Evolutionary conservation across 495 filamentous ascomycete species (phyloP), one percentile per base, ranked within the genome.

Genomic region (Geopyxis carbonaria): DNA sequence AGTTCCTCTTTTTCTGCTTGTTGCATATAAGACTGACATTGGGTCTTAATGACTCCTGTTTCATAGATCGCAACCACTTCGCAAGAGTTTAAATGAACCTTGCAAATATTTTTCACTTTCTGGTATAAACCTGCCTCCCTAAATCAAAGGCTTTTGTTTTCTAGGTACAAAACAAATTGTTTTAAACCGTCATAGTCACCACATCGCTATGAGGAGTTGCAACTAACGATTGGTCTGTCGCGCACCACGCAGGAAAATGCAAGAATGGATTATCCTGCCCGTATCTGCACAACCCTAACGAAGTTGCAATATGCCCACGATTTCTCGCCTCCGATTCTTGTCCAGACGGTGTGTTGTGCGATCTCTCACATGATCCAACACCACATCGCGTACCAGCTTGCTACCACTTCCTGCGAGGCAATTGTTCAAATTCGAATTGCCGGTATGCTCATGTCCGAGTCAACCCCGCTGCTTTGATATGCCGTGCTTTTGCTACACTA

Each of bases 31-130:
- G 7, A 13, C 7, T 28, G 7, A 7, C 25, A 7, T 28, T 13
- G 13, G 25, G 25, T 28, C 13, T 7, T 13, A 28, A 28, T n/a
- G n/a, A n/a, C n/a, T n/a, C n/a, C n/a, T n/a, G n/a, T n/a, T n/a
- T n/a, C n/a, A n/a, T n/a, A n/a, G 15, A 37, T 37, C 34, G 34
- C 9, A 37, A 22, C 31, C 16, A 42, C 2, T 2, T 25, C 35
- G 23, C 16, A 18, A 19, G 34, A 22, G 18, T 31, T 30, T 76
- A 48, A 60, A 75, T 61, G 73, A 82, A 50, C 79, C 73, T 34
- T 95, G 87, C 74, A 84, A 80, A 60, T 70, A 72, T 57, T 95
- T 93, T 56, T 77, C 83, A 60, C 78, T 73, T 63, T 89, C 82
- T 62, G 87, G 87, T 95, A 95, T 64, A 70, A 50, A 48, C n/a